Base-by-base conservation (phyloP, 2,329 filamentous ascomycete species). In the Cytospora mali region DNA sequence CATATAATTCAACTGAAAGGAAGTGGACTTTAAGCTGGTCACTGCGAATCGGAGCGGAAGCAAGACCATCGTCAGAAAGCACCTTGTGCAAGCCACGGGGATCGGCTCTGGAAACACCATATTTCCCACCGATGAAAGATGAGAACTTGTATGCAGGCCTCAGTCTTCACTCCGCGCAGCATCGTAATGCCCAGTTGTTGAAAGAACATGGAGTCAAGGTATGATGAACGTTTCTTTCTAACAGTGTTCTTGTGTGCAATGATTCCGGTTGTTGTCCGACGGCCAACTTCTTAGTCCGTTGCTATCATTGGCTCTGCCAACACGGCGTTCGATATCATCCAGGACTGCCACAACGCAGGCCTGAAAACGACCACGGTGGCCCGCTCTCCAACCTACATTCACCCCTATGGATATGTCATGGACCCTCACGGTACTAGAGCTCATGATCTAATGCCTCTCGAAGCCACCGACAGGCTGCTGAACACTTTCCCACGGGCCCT, bases 81-180 rank as follows among this genome's bases (percentile, higher is more conserved):
- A 82, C 65, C 65, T 83, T n/a, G 74, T 83, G 21, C 78, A 79
- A 69, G 79, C 77, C 23, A 81, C 80, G 3, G 80, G 80, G 4
- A 73, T 80, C 62, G 76, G 73, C 4, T 76, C 77, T 0, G 75
- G 78, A n/a, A 16, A 62, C 67, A 55, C 74, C 79, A 6, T 71
- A 71, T 9, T 66, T 79, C 10, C 78, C 79, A 1, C 69, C 68
- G 0, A 76, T 83, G 61, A 67, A 74, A 0, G 74, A 76, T 9
- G 73, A 75, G 61, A 70, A 75, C 0, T 55, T 68, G 1, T 83
- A 81, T 69, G 70, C 73, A 50, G 80, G 81, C 7, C 68, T 68
- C 4, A 63, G 77, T 4, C 77, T 80, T 62, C 80, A 83, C 67
- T 77, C 77, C 3, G 74, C 71, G 25, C 67, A 75, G 55, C 79